Evolutionary conservation across 306 rosid genomes (phyloP), one percentile per base, ranked within the genome.

Genomic region (Castanea sativa): DNA sequence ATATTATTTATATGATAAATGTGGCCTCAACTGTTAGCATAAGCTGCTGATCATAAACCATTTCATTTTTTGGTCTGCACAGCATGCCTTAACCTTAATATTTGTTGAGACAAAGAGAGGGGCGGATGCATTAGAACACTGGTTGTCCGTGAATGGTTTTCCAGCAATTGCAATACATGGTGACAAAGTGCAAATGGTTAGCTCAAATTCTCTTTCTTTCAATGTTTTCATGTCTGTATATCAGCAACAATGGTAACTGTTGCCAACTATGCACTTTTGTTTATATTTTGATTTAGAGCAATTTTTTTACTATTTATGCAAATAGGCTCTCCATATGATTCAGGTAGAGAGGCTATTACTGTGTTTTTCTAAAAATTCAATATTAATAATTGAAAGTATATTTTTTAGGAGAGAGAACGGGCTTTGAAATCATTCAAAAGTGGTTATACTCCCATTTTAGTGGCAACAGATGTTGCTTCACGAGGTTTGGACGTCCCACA

Each of bases 41-140:
- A 41, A 30, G 70, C 63, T 78, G 51, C 77, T 72, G 4, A n/a
- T 45, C 25, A 61, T 43, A 65, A 15, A 32, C 3, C 14, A 1
- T 20, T 21, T 8, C 27, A 2, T 32, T 20, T 41, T 21, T 38
- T 20, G 30, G 16, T 13, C 14, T 13, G 15, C 75, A 74, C 97
- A 95, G 98, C 97, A 90, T 90, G 85, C 97, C 71, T 86, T 95
- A 82, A 95, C 98, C 27, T 89, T 95, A 84, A 94, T 95, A 65
- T 92, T 95, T 86, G 99, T 95, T 85, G 99, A 95, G 96, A 95
- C 99, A 80, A 95, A 95, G 87, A 95, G 88, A 81, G 98, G 99
- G 86, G 99, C 98, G 55, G 99, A 95, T 84, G 86, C 98, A 18
- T 90, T 95, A 72, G 98, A 95, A 83, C 85, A 91, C 64, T 95